Base-by-base conservation (phyloP, 176 grass and related monocot genomes). In the Musa beccarii region DNA sequence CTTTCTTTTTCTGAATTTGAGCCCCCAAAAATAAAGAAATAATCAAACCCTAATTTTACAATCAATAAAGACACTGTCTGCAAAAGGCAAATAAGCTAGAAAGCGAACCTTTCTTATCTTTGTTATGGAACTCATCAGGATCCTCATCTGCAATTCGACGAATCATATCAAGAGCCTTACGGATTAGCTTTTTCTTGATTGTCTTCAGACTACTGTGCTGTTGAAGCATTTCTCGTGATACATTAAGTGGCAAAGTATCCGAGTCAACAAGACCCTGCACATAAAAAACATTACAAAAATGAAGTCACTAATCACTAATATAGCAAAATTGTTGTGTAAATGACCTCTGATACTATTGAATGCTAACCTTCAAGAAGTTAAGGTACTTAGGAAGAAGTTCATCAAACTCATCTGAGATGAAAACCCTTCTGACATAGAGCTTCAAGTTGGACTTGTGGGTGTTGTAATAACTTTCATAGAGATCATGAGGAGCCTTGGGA, bases 391-490 rank as follows among this genome's bases (percentile, higher is more conserved):
- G 94, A 69, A 98, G 90, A 77, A 98, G 88, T 14, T 98, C 94
- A 79, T 92, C 86, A 24, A 98, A 93, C 84, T 93, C 94, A 52
- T 98, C 94, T n/a, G 94, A 93, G 68, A 98, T 98, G 84, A 98
- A 98, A 72, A 98, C 94, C 71, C 94, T 93, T 74, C 94, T 84
- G 78, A 98, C 94, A 82, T 89, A 98, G 80, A 98, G 64, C 78
- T 98, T 98, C 77, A 98, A 87, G 64, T 86, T 97, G 59, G 94
- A 86, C 69, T 98, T 98, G 75, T 98, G 76, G 71, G 53, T 78
- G 76, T 93, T 98, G 84, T 98, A 98, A 78, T 98, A 98, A 77
- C 88, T 97, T 79, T 98, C 94, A 61, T 98, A 98, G 10, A 93
- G 82, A 83, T 98, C 94, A 43, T 93, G 86, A 78, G 88, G 94